phyloP scores from a whole-genome alignment of 768 basidiomycete genomes.

The Clitopilus hobsonii region DNA sequence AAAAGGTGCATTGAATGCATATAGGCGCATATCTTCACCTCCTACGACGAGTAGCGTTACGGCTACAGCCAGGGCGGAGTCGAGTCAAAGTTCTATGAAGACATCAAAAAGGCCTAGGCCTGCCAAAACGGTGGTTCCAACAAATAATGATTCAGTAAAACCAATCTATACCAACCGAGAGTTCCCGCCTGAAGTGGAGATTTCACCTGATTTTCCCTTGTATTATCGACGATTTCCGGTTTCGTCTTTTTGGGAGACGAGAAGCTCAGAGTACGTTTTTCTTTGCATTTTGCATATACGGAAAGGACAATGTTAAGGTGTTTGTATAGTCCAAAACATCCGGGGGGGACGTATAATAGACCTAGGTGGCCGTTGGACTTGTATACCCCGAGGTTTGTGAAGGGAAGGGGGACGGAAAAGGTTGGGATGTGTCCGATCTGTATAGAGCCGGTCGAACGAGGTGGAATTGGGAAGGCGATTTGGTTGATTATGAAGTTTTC shows the following conservation, averaged over 20 bases:
- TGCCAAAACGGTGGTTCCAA: not conserved
- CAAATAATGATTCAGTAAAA: not conserved
- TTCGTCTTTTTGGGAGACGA: conserved; percentile 43
- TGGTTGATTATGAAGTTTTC: conserved; percentile 82
- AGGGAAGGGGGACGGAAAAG: conserved; percentile 63
- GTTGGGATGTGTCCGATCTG: conserved; percentile 79
- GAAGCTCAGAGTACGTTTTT: conserved; percentile 38
- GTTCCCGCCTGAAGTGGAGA: conserved; percentile 15
- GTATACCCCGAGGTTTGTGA: conserved; percentile 76
- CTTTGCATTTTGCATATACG: conserved; percentile 4
- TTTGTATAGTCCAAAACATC: conserved; percentile 23
- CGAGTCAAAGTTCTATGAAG: too few relatives aligned
- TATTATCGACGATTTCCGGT: conserved; percentile 71
- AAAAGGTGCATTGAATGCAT: too few relatives aligned
- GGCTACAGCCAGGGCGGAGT: too few relatives aligned
- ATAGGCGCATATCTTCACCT: too few relatives aligned
- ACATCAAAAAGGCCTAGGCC: not conserved
- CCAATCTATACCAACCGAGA: not conserved
- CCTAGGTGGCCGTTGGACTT: conserved; percentile 61
- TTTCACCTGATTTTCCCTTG: conserved; percentile 49
- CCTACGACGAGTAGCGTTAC: too few relatives aligned
- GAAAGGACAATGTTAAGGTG: not conserved
- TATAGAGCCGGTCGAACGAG: conserved; percentile 51
- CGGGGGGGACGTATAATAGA: conserved; percentile 53
- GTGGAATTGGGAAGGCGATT: conserved; percentile 56